Base-by-base conservation (phyloP, 805 yeast genomes). In the Candida michaelii region DNA sequence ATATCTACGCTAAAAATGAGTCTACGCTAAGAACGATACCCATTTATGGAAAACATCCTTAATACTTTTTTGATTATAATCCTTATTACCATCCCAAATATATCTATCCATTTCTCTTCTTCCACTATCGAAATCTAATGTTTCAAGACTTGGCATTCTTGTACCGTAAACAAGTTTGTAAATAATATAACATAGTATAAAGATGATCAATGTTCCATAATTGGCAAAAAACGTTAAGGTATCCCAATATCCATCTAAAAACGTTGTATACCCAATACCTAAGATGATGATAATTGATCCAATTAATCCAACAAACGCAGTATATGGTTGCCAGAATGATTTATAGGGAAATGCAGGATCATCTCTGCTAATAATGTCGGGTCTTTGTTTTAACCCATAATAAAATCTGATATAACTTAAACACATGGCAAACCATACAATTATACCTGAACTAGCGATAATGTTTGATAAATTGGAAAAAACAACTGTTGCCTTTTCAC, bases 361-460 rank as follows among this genome's bases (percentile, higher is more conserved):
- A 49, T 79, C 74, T 51, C 89, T 68, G 35, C 77, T 70, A 27
- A 82, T 77, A 40, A 83, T 80, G 55, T 83, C 89, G 0, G 83
- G 82, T 35, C 89, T 63, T 40, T 66, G 61, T 48, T 73, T 71
- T 47, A 84, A 60, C 0, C 86, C 90, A 47, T 72, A 77, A 59
- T 75, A 80, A 54, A 83, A 84, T 40, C 90, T 62, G 29, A 84
- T 57, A 55, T 73, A 85, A 2, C 88, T 71, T 13, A 81, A 55
- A 51, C 85, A 80, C 76, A 84, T 78, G 4, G 88, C 85, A 49
- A 74, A 72, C 96, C 96, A 89, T 32, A 85, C 88, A 27, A 89
- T 62, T 40, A 88, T 76, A 0, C 89, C 90, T 1, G 90, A 76
- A 0, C 90, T 79, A 2, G 90, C 80, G 40, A 86, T 76, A 27